phyloP scores from a whole-genome alignment of 345 rosid genomes.

The Eutrema yunnanense region DNA sequence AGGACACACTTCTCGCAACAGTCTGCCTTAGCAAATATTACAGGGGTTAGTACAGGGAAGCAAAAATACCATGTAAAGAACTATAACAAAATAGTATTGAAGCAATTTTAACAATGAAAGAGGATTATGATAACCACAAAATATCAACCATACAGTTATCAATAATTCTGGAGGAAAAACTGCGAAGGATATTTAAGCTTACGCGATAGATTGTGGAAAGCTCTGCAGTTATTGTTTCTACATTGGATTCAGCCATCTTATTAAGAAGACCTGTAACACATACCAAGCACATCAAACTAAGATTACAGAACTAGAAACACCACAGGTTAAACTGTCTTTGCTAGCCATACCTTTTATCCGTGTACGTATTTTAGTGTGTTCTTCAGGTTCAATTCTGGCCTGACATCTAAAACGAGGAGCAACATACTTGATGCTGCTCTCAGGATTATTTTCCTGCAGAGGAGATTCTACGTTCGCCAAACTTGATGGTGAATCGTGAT shows the following conservation, averaged over 20 bases:
- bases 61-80: not conserved
- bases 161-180: not conserved
- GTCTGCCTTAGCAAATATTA: conserved; percentile 42
- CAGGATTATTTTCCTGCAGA: conserved; percentile 11
- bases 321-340: not conserved
- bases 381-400: conserved; percentile 57
- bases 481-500: conserved; percentile 22
- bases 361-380: conserved; percentile 59
- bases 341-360: conserved; percentile 63
- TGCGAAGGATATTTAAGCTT: conserved; percentile 23
- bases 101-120: not conserved
- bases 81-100: not conserved
- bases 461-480: conserved; percentile 28
- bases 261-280: conserved; percentile 71
- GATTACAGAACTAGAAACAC: not conserved
- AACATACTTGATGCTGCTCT: conserved; percentile 47
- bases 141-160: not conserved
- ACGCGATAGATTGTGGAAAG: conserved; percentile 62
- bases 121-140: not conserved
- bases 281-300: conserved; percentile 8
- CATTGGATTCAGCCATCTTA: conserved; percentile 78
- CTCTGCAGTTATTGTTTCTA: conserved; percentile 79
- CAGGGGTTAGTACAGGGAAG: conserved; percentile 1
- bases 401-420: conserved; percentile 66
- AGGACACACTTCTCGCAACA: conserved; percentile 51